Percentiles rank a stretch among this genome's conserved stretches.
These are phyloP conservation scores for Casuarina equisetifolia DNA, from an alignment of 306 rosid species.

Conservation along the genomic window DNA sequence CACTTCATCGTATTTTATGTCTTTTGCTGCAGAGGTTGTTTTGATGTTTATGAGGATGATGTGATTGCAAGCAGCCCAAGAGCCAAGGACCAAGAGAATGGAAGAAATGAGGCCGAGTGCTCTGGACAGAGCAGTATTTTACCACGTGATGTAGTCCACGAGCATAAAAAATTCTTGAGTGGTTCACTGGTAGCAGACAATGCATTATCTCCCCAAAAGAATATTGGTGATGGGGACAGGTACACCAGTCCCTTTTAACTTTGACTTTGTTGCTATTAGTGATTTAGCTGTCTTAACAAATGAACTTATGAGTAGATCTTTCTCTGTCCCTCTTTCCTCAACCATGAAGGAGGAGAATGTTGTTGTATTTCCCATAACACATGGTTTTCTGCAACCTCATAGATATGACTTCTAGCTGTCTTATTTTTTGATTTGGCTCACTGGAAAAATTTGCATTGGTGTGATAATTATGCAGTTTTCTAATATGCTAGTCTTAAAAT, in stretches of 20 bases:
- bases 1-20: conserved; percentile 7
- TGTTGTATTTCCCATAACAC: not conserved
- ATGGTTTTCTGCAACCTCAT: not conserved
- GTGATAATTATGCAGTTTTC: not conserved
- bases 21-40: conserved; percentile 69
- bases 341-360: not conserved
- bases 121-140: conserved; percentile 49
- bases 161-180: conserved; percentile 52
- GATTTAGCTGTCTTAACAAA: conserved; percentile 6
- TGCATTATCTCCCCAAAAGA: conserved; percentile 48
- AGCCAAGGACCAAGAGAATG: conserved; percentile 50
- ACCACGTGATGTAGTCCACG: conserved; percentile 38
- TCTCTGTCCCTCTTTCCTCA: not conserved
- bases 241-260: conserved; percentile 24
- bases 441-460: not conserved
- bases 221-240: conserved; percentile 62
- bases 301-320: conserved; percentile 6
- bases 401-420: not conserved
- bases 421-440: not conserved
- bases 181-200: conserved; percentile 58
- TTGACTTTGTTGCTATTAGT: not conserved
- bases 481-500: not conserved
- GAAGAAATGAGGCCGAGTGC: conserved; percentile 50
- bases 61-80: conserved; percentile 54
- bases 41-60: conserved; percentile 65